These are phyloP conservation scores for Pseudogymnoascus sp. DNA, from an alignment of 2,329 filamentous ascomycete species.

Conservation along the genomic window DNA sequence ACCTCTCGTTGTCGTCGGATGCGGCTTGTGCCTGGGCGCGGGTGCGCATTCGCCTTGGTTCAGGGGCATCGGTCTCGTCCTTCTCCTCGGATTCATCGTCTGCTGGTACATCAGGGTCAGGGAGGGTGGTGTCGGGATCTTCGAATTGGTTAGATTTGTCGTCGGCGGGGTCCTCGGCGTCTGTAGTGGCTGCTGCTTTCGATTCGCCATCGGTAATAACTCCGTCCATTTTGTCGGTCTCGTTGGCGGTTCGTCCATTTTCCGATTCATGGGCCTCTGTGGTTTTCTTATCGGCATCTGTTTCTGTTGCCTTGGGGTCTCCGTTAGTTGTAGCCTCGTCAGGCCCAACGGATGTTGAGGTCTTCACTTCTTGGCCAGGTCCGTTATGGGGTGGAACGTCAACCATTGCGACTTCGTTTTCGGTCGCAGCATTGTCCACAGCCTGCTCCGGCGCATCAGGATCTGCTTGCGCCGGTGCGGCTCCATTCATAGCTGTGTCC, in stretches of 20 bases:
- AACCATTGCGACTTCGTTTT: slow-evolving; percentile 1
- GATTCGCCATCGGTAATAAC: not conserved
- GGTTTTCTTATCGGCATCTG: not conserved
- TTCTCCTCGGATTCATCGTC: slow-evolving; percentile 22
- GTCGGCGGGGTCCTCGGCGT: not conserved
- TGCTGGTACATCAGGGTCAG: slow-evolving; percentile 1
- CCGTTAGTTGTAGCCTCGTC: not conserved
- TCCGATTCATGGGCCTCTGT: not conserved
- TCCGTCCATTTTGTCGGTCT: not conserved
- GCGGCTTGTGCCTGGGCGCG: slow-evolving; percentile 43
- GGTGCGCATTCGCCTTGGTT: slow-evolving; percentile 47
- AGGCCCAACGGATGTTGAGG: not conserved
- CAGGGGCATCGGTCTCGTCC: slow-evolving; percentile 35
- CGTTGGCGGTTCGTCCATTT: not conserved
- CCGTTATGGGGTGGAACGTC: not conserved
- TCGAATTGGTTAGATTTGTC: not conserved
- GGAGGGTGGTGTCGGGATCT: slow-evolving; percentile 7
- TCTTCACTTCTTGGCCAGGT: not conserved
- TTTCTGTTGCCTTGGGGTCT: not conserved
- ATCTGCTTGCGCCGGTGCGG: not conserved
- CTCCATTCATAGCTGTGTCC: slow-evolving; percentile 17
- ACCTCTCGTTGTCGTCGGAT: slow-evolving; percentile 29
- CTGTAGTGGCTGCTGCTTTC: not conserved
- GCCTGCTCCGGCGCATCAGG: not conserved
- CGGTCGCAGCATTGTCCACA: not conserved